Evolutionary conservation across 1,284 basidiomycete genomes (phyloP), one percentile per base, ranked within the genome.

Genomic region (Naganishia sp.): DNA sequence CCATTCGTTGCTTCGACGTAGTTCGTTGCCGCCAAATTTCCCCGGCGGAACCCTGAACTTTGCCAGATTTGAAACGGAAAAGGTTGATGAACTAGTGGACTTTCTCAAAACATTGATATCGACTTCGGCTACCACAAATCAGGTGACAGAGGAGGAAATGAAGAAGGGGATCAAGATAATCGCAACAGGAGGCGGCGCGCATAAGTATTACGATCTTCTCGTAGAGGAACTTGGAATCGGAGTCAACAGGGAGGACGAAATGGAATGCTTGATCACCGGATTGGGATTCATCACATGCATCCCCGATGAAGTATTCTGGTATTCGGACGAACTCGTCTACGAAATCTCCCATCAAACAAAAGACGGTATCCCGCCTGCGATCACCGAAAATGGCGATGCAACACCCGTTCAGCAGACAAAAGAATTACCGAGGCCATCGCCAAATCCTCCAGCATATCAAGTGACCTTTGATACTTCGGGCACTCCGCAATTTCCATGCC

Each of bases 41-140:
- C 94, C 96, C 0, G 96, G 96, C 25, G 96, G 96, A 6, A 90
- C 94, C 47, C 87, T 99, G 76, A 99, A 99, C 81, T 99, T 99
- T 77, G 91, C 92, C 79, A 90, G 95, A 47, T 99, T 97, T 81
- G 91, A 99, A 81, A 99, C 96, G 65, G 87, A 89, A 71, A 85
- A 92, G 73, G 90, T 99, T 72, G 83, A 90, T 61, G 87, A 86
- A 51, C 93, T 94, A 75, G 87, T 99, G 72, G 82, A 83, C 58
- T 99, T 97, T 82, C 88, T 99, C 69, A 87, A 89, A 70, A 85
- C 87, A 54, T 86, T 99, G 62, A 96, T 99, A 75, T 84, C 87
- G 71, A 87, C 88, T 31, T 94, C 90, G 35, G 95, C 96, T 9
- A 79, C 84, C 51, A 85, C 90, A n/a, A 98, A 99, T 76, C 85